Evolutionary conservation across 2,329 filamentous ascomycete species (phyloP).

Genomic region (Ambrosiella beaveri): DNA sequence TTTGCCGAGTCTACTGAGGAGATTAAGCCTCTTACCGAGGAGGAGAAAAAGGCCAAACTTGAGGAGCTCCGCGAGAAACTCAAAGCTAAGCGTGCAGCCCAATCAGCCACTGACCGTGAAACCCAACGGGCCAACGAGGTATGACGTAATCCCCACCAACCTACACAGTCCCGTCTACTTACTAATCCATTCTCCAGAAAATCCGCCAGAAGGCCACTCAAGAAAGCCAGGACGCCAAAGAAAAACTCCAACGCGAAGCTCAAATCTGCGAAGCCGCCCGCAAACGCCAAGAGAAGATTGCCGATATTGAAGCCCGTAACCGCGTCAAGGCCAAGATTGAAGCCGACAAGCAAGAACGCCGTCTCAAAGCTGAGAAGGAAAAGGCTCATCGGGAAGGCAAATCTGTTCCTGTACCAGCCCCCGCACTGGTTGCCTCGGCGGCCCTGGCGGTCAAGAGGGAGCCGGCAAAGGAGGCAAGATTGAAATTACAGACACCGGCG

Average conservation of each 20-base stretch:
- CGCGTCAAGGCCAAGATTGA: slow-evolving; percentile 87
- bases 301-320: slow-evolving; percentile 71
- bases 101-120: slow-evolving; percentile 57
- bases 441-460: slow-evolving; percentile 37
- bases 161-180: background rate
- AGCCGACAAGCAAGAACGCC: slow-evolving; percentile 79
- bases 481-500: slow-evolving; percentile 57
- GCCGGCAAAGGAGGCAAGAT: slow-evolving; percentile 61
- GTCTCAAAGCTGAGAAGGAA: slow-evolving; percentile 66
- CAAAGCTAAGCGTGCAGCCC: slow-evolving; percentile 51
- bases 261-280: slow-evolving; percentile 77
- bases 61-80: slow-evolving; percentile 56
- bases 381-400: slow-evolving; percentile 77
- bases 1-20: slow-evolving; percentile 90
- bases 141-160: slow-evolving; percentile 13
- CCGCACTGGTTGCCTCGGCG: slow-evolving; percentile 29
- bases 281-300: slow-evolving; percentile 75
- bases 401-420: slow-evolving; percentile 23
- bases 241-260: slow-evolving; percentile 74
- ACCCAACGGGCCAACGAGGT: slow-evolving; percentile 77
- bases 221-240: slow-evolving; percentile 76
- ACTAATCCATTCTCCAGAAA: slow-evolving; percentile 26
- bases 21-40: slow-evolving; percentile 75
- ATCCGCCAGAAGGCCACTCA: slow-evolving; percentile 75
- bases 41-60: slow-evolving; percentile 71